A percentile compares a stretch with the other conserved stretches of the same genome.
Evolutionary conservation across 164 flowering plant genomes (phyloP).

Genomic region (Magnolia changhungtana): DNA sequence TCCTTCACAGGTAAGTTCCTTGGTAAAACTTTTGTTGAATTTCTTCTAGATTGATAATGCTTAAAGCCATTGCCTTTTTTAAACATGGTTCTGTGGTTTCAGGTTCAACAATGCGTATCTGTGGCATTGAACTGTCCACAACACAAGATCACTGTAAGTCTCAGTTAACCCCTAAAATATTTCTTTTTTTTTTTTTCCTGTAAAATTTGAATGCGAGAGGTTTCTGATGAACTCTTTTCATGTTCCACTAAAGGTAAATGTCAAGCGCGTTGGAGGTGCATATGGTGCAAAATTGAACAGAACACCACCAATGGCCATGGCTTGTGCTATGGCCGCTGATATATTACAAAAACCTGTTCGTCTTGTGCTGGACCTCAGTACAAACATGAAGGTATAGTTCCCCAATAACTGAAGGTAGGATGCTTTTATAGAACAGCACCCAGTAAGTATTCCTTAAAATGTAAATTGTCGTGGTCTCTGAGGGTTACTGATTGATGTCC

Average conservation of each 20-base stretch:
- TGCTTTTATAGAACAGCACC: neutral
- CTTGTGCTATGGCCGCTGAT: slow-evolving; percentile 15
- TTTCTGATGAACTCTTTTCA: neutral
- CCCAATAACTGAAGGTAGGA: neutral
- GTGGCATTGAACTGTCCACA: slow-evolving; percentile 10
- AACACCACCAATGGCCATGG: slow-evolving; percentile 7
- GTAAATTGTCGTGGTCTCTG: neutral
- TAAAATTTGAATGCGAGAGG: neutral
- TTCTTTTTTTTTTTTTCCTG: neutral
- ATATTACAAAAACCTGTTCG: slow-evolving; percentile 10
- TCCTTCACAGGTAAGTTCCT: slow-evolving; percentile 11
- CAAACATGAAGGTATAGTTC: slow-evolving; percentile 12
- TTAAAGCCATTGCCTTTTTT: neutral
- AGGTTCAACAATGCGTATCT: slow-evolving; percentile 13
- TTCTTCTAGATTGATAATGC: neutral
- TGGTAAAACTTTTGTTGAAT: neutral
- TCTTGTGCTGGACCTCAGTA: slow-evolving; percentile 5
- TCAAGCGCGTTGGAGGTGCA: slow-evolving; percentile 15
- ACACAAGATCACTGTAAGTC: slow-evolving; percentile 12
- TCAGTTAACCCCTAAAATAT: neutral
- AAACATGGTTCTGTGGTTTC: too few relatives aligned
- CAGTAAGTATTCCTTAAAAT: neutral
- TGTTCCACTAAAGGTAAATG: slow-evolving; percentile 6
- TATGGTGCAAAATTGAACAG: slow-evolving; percentile 12
- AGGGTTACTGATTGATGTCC: neutral